A percentile compares a stretch with the other conserved stretches of the same genome.
phyloP scores from a whole-genome alignment of 345 rosid species.

The Kernera saxatilis region DNA sequence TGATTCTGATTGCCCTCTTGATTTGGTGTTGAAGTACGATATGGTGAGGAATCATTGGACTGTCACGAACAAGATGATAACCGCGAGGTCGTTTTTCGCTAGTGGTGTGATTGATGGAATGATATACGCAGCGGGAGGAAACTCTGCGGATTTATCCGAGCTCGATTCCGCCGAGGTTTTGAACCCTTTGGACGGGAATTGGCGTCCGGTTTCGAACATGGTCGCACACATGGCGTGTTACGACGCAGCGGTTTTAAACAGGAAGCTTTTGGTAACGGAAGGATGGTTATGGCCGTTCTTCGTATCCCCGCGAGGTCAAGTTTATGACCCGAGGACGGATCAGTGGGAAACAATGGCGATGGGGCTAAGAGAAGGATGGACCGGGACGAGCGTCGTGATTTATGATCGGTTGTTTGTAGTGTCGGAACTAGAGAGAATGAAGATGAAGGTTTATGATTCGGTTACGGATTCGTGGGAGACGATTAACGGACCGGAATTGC shows the following conservation, averaged over 20 bases:
- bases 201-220: slow-evolving; percentile 62
- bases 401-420: slow-evolving; percentile 70
- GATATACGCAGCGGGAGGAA: slow-evolving; percentile 87
- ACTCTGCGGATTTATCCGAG: slow-evolving; percentile 60
- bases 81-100: slow-evolving; percentile 73
- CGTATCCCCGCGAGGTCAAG: slow-evolving; percentile 80
- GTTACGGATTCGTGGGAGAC: slow-evolving; percentile 70
- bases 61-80: slow-evolving; percentile 54
- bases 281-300: slow-evolving; percentile 96
- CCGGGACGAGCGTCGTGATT: slow-evolving; percentile 79
- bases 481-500: slow-evolving; percentile 66
- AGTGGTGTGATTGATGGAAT: slow-evolving; percentile 63
- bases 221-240: slow-evolving; percentile 75
- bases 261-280: slow-evolving; percentile 79
- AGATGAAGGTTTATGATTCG: slow-evolving; percentile 71
- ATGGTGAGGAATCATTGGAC: slow-evolving; percentile 80
- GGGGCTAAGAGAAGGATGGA: slow-evolving; percentile 90
- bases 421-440: slow-evolving; percentile 83
- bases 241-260: slow-evolving; percentile 72
- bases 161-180: slow-evolving; percentile 73
- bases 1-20: slow-evolving; percentile 74
- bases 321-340: slow-evolving; percentile 65
- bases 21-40: slow-evolving; percentile 70
- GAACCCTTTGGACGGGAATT: slow-evolving; percentile 57
- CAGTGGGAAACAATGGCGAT: slow-evolving; percentile 77